Evolutionary conservation across 1,284 basidiomycete genomes (phyloP).

Genomic region (Cutaneotrichosporon dermatis): DNA sequence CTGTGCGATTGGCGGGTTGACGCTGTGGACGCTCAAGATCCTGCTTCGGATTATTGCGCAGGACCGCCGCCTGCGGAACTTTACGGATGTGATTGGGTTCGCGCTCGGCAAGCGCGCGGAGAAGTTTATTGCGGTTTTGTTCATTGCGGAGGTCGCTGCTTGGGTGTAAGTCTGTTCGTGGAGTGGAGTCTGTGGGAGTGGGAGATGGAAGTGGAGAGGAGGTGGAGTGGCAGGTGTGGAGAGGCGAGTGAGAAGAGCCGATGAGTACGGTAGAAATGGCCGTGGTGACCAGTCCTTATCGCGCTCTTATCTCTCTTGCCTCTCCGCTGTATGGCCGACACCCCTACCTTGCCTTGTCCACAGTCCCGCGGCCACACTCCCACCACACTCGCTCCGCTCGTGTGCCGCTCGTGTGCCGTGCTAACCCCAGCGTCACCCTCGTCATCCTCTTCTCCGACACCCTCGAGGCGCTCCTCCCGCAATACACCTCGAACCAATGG

Average conservation of each 20-base stretch:
- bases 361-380: no score
- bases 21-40: constrained; percentile 68
- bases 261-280: no score
- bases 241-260: no score
- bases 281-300: no score
- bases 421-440: constrained; percentile 62
- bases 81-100: constrained; percentile 42
- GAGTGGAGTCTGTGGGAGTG: neutral
- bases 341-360: no score
- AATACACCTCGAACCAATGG: constrained; percentile 64
- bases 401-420: neutral
- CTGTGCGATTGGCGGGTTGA: constrained; percentile 66
- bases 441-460: constrained; percentile 81
- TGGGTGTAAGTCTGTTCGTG: constrained; percentile 36
- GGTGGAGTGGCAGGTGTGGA: no score
- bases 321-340: no score
- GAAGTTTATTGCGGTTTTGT: constrained; percentile 65
- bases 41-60: constrained; percentile 42
- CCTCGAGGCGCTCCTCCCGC: constrained; percentile 65
- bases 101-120: constrained; percentile 60
- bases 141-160: constrained; percentile 77
- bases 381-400: no score
- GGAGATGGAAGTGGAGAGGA: no score
- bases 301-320: no score
- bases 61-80: constrained; percentile 40